Evolutionary conservation across 2,329 filamentous ascomycete genomes (phyloP), one percentile per base, ranked within the genome.

Genomic region (Hypoxylon sp.): DNA sequence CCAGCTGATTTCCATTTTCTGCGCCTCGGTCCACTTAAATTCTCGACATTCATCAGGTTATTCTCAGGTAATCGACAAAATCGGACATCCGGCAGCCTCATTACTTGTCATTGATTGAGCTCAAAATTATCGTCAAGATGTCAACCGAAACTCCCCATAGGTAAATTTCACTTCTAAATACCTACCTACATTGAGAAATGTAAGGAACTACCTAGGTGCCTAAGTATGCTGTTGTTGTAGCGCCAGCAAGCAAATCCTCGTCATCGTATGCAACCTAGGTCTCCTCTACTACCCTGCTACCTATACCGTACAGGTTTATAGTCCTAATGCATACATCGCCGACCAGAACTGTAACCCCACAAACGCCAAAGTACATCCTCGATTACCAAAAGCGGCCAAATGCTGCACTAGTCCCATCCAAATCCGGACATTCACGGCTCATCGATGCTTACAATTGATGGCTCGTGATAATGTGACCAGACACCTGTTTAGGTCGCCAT

Each of bases 331-430:
- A 55, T 43, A 57, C 49, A n/a, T 67, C 63, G 48, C 52, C 60
- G 49, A 64, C 68, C 56, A 56, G 49, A 56, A 67, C 50, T 68
- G 66, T 48, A 64, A 69, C 68, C 68, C 65, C 60, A 68, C 65
- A 65, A 51, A 56, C 51, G 63, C 68, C 63, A 71, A 43, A 64
- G 63, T 60, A 19, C 50, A 38, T 64, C 38, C 19, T 60, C 28
- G 60, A 53, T 67, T 55, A 46, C 68, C 63, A 48, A 62, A 71
- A 66, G 11, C 17, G 48, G 68, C 25, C 60, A 63, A 55, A 49
- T 61, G 34, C 65, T 71, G 65, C 65, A 71, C 63, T 64, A 63
- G 62, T 60, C 48, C 28, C 63, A 17, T 69, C 66, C 68, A 46
- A 69, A 67, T 69, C 60, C 51, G 63, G 68, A 60, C n/a, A 51